A percentile compares a stretch with the other conserved stretches of the same genome.
These are phyloP conservation scores for Penicillium atrosanguineum DNA, from an alignment of 495 filamentous ascomycete species.

Conservation along the genomic window DNA sequence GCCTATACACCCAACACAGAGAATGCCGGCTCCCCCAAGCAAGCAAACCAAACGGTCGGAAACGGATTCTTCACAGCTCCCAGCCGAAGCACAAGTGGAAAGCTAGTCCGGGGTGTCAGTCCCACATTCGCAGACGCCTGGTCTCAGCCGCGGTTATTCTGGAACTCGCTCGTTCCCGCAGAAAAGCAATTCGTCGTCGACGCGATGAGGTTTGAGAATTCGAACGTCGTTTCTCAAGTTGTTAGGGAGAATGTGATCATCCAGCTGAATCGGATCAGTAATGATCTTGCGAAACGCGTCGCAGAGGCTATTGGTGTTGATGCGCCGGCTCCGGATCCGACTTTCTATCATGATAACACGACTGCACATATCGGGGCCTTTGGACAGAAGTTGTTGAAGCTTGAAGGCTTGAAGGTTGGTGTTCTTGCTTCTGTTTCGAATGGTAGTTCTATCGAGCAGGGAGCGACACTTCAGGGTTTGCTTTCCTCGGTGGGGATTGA, in stretches of 20 bases:
- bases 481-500: constrained; percentile 51
- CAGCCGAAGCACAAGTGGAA: constrained; percentile 49
- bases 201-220: constrained; percentile 72
- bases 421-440: constrained; percentile 54
- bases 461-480: constrained; percentile 40
- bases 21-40: constrained; percentile 62
- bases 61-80: constrained; percentile 75
- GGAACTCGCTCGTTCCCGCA: constrained; percentile 66
- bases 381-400: constrained; percentile 51
- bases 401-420: constrained; percentile 67
- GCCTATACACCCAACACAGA: constrained; percentile 66
- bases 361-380: constrained; percentile 64
- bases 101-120: constrained; percentile 56
- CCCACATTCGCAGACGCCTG: constrained; percentile 72
- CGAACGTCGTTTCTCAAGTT: constrained; percentile 51
- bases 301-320: constrained; percentile 59
- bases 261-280: constrained; percentile 69
- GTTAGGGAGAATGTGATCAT: constrained; percentile 60
- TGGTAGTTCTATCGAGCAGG: constrained; percentile 42
- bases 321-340: constrained; percentile 56
- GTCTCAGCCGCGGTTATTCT: constrained; percentile 74
- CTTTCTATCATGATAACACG: constrained; percentile 68
- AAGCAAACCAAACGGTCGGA: constrained; percentile 68
- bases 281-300: constrained; percentile 67
- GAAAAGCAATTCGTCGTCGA: constrained; percentile 79